phyloP scores from a whole-genome alignment of 495 filamentous ascomycete species.

The Aspergillus bertholletiae region DNA sequence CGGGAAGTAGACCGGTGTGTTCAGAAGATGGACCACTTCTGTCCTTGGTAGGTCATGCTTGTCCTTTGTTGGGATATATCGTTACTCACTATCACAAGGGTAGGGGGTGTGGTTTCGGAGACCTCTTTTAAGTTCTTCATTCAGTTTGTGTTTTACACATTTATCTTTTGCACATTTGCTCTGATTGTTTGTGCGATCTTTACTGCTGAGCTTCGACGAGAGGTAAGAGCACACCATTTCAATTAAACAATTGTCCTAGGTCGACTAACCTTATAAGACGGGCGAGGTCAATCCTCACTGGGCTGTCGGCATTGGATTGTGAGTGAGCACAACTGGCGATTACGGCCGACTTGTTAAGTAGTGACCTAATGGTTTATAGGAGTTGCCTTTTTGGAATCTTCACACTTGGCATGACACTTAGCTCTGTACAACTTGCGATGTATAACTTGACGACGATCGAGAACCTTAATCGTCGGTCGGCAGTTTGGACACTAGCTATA shows the following conservation, averaged over 20 bases:
- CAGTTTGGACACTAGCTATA: constrained; percentile 72
- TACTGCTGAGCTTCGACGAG: constrained; percentile 41
- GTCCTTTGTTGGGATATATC: background rate
- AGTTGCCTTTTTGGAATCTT: constrained; percentile 73
- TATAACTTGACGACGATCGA: constrained; percentile 81
- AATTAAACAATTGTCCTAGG: background rate
- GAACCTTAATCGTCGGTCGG: constrained; percentile 56
- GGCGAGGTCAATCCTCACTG: constrained; percentile 47
- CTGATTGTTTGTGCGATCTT: constrained; percentile 59
- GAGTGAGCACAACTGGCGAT: constrained; percentile 21
- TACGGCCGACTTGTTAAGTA: background rate
- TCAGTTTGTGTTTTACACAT: constrained; percentile 73
- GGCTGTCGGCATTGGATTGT: constrained; percentile 54
- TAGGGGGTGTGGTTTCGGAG: constrained; percentile 84
- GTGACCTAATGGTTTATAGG: constrained; percentile 26
- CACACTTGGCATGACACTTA: constrained; percentile 66
- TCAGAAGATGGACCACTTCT: constrained; percentile 89
- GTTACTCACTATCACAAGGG: constrained; percentile 40
- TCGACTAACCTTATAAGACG: constrained; percentile 16
- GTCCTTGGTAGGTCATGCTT: constrained; percentile 65
- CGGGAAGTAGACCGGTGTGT: constrained; percentile 77
- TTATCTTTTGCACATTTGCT: constrained; percentile 61
- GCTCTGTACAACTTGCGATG: constrained; percentile 63
- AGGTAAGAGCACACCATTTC: constrained; percentile 24
- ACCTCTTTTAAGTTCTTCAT: constrained; percentile 86